These are phyloP conservation scores for Suillus fuscotomentosus DNA, from an alignment of 768 basidiomycete genomes.

Conservation along the genomic window DNA sequence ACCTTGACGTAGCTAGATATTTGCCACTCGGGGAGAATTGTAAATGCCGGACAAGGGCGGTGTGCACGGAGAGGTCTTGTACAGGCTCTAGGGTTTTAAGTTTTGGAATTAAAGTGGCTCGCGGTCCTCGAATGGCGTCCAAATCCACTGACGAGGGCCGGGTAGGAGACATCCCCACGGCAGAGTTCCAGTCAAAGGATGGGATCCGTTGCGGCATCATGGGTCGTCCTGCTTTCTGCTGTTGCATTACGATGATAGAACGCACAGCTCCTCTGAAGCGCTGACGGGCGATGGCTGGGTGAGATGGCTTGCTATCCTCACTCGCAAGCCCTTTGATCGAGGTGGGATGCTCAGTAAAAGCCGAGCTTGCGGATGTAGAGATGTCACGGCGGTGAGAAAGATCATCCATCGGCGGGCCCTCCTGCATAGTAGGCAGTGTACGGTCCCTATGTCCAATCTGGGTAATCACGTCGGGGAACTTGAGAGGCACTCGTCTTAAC, in stretches of 20 bases:
- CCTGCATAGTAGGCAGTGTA: background rate
- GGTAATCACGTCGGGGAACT: background rate
- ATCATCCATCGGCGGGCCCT: background rate
- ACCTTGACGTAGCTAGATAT: conserved; percentile 53
- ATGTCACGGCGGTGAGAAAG: conserved; percentile 4
- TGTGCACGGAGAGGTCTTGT: conserved; percentile 45
- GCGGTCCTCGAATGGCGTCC: conserved; percentile 36
- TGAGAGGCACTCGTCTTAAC: conserved; percentile 20
- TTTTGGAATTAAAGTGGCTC: conserved; percentile 39
- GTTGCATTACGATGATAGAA: conserved; percentile 44
- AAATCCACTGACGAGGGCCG: conserved; percentile 25
- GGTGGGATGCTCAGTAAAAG: conserved; percentile 22
- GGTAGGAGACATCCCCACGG: background rate
- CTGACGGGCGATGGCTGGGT: conserved; percentile 25
- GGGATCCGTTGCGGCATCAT: background rate
- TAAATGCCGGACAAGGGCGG: conserved; percentile 50
- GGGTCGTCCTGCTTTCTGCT: conserved; percentile 30
- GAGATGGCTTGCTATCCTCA: conserved; percentile 24
- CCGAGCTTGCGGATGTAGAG: conserved; percentile 24
- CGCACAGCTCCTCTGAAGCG: conserved; percentile 45
- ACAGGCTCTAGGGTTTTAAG: conserved; percentile 39
- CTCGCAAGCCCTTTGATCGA: conserved; percentile 21
- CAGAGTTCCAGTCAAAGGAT: background rate
- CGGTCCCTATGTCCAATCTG: background rate
- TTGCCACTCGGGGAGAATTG: conserved; percentile 57